Conservation (phyloP, 2,329 filamentous ascomycete genomes). For the Penicillium freii region DNA sequence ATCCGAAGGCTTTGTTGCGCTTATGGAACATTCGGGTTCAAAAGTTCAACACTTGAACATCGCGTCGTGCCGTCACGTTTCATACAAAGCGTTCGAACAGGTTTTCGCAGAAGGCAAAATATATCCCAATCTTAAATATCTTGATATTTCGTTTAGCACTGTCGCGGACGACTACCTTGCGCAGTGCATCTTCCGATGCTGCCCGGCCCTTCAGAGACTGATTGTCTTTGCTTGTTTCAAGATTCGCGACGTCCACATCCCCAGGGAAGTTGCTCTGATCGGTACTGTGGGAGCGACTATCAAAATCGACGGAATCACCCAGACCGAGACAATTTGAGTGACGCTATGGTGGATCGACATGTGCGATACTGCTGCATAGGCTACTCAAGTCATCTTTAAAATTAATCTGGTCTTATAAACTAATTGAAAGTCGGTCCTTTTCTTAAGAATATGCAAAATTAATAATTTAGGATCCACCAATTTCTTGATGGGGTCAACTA, state of each 20-base stretch:
- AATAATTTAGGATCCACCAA: too few relatives aligned
- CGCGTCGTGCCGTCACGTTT: conserved; percentile 81
- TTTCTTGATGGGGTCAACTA: too few relatives aligned
- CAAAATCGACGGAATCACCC: conserved; percentile 17
- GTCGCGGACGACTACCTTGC: conserved; percentile 47
- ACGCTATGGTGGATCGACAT: not conserved
- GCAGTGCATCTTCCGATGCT: conserved; percentile 46
- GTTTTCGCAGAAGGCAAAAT: conserved; percentile 63
- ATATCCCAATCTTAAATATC: conserved; percentile 67
- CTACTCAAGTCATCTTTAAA: too few relatives aligned
- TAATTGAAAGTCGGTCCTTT: too few relatives aligned
- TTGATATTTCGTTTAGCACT: conserved; percentile 71
- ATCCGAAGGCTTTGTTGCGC: conserved; percentile 69
- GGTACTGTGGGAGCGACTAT: conserved; percentile 38
- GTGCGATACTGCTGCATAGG: too few relatives aligned
- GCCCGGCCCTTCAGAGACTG: conserved; percentile 52
- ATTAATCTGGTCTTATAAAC: too few relatives aligned
- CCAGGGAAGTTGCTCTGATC: conserved; percentile 58
- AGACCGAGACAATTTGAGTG: conserved; percentile 10
- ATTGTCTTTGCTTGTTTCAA: conserved; percentile 64
- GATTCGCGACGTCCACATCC: conserved; percentile 56
- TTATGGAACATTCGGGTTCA: conserved; percentile 79
- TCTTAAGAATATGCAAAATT: too few relatives aligned
- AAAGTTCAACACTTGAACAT: conserved; percentile 68
- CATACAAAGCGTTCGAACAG: conserved; percentile 66